A percentile compares a stretch with the other conserved stretches of the same genome.
Conservation (phyloP, 352 stramenopile species). For the Pythium folliculosum region DNA sequence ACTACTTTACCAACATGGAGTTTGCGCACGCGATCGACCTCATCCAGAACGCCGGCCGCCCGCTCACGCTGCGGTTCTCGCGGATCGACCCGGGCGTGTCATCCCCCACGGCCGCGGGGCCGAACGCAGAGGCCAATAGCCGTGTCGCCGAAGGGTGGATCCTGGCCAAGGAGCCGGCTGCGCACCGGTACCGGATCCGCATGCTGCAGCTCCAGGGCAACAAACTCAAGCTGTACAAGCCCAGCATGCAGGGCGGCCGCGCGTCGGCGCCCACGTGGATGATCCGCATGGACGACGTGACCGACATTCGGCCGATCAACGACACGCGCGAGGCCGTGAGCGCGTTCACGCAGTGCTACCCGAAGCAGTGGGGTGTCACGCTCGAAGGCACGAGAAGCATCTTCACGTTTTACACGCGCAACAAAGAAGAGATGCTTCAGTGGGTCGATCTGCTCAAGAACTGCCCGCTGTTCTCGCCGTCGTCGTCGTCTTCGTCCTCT, state of each 20-base stretch:
- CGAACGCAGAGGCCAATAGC: slow-evolving; percentile 29
- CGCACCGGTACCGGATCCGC: slow-evolving; percentile 73
- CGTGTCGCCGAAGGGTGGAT: slow-evolving; percentile 86
- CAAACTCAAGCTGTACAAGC: slow-evolving; percentile 84
- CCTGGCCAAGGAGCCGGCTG: slow-evolving; percentile 78
- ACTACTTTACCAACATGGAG: slow-evolving; percentile 88
- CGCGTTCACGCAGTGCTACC: slow-evolving; percentile 80
- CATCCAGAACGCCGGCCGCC: slow-evolving; percentile 65
- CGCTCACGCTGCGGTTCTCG: slow-evolving; percentile 83
- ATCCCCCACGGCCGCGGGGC: slow-evolving; percentile 13
- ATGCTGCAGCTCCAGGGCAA: slow-evolving; percentile 83
- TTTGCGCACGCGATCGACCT: slow-evolving; percentile 79
- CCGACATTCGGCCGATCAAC: slow-evolving; percentile 82
- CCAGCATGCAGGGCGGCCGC: slow-evolving; percentile 76
- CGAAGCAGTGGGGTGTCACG: slow-evolving; percentile 86
- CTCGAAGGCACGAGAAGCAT: slow-evolving; percentile 80
- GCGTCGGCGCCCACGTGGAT: slow-evolving; percentile 69
- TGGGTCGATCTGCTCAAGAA: slow-evolving; percentile 90
- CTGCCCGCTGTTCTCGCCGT: slow-evolving; percentile 64
- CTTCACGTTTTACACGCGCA: slow-evolving; percentile 86
- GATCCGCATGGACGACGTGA: slow-evolving; percentile 84
- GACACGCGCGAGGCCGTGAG: slow-evolving; percentile 77
- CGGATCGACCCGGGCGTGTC: slow-evolving; percentile 43
- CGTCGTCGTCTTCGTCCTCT: slow-evolving; percentile 10
- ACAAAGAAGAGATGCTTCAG: slow-evolving; percentile 74